Evolutionary conservation across 768 basidiomycete species (phyloP), one percentile per base, ranked within the genome.

Genomic region (Agaricus blazei): DNA sequence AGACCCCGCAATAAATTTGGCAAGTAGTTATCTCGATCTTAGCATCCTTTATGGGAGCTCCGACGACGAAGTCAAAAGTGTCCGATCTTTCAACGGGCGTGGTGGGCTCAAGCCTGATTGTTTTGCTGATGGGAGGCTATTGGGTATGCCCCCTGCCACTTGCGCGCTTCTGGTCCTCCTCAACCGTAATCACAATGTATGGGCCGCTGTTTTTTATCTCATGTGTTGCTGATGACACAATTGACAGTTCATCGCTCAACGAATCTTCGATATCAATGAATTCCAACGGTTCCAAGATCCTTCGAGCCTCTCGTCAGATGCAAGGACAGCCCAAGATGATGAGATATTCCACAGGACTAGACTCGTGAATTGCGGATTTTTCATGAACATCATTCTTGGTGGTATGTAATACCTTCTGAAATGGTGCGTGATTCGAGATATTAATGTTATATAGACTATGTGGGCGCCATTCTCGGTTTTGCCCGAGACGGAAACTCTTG

Each of bases 321-420:
- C 54, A 2, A 63, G 38, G 57, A 46, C 63, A 12, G 68, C 61
- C 0, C 89, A 91, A 64, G 90, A 91, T 52, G 83, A 88, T 48
- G 89, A 90, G 61, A 82, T 91, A 45, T 91, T 88, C 71, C 76
- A 87, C 56, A 80, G 85, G 28, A 75, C 87, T 9, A 79, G 89
- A 47, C 72, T 90, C 45, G 82, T 90, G 44, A 91, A 91, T 65
- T 84, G 83, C 51, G 85, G 79, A 3, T 85, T 75, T 62, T 87
- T 88, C 61, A 80, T 87, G 78, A 79, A 84, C 58, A 79, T 85
- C 36, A 84, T 89, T 62, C 71, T 90, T 41, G 77, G 78, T 26
- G 78, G 78, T 77, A 58, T 14, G 65, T 57, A 41, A 9, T 34
- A 23, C 24, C 48, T 42, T 11, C 29, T 26, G 26, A 27, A 31